phyloP scores from a whole-genome alignment of 306 rosid genomes.

The Luffa aegyptiaca region DNA sequence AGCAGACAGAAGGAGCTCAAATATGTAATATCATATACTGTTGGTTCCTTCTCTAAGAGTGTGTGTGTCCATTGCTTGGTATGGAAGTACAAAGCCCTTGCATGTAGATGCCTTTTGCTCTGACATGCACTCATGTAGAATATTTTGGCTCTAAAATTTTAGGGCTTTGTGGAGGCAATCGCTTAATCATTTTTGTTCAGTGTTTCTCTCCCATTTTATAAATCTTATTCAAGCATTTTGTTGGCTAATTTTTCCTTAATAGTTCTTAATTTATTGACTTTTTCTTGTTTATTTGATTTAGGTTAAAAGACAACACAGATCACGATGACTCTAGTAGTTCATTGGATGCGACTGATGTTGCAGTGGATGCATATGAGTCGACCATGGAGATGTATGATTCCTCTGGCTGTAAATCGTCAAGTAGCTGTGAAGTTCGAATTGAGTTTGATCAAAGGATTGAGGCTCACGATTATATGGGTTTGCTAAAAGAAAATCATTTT shows the following conservation, averaged over 20 bases:
- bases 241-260: slow-evolving; percentile 14
- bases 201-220: background rate
- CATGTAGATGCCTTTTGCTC: background rate
- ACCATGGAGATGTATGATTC: slow-evolving; percentile 31
- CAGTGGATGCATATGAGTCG: slow-evolving; percentile 27
- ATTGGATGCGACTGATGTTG: slow-evolving; percentile 27
- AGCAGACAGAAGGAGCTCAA: slow-evolving; percentile 32
- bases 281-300: slow-evolving; percentile 26
- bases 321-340: slow-evolving; percentile 50
- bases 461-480: slow-evolving; percentile 28
- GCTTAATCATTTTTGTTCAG: background rate
- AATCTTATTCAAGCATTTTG: background rate
- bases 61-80: background rate
- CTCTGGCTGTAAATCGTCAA: slow-evolving; percentile 49
- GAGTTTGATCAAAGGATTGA: slow-evolving; percentile 32
- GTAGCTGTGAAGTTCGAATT: slow-evolving; percentile 44
- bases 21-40: slow-evolving; percentile 42
- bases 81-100: background rate
- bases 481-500: slow-evolving; percentile 32
- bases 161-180: background rate
- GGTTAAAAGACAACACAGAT: slow-evolving; percentile 31
- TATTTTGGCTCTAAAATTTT: background rate
- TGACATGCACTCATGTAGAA: background rate
- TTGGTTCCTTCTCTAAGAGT: background rate
- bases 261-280: slow-evolving; percentile 12